A percentile compares a stretch with the other conserved stretches of the same genome.
These are phyloP conservation scores for Ustilago sp. DNA, from an alignment of 1,284 basidiomycete genomes.

Conservation along the genomic window DNA sequence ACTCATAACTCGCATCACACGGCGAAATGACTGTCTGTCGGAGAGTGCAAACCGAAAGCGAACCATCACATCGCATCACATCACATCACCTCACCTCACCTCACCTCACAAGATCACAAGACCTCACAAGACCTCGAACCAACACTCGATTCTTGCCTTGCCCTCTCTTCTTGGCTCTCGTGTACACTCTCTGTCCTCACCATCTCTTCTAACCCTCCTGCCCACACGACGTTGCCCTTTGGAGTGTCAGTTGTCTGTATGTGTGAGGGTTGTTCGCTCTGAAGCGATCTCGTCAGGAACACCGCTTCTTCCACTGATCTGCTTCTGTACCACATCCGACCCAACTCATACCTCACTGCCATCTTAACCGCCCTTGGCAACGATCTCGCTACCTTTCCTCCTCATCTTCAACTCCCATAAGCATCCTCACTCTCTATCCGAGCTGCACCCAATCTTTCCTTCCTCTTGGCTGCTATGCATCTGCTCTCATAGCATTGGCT, in stretches of 20 bases:
- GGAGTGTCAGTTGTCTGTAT: background rate
- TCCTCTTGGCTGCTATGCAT: slow-evolving; percentile 34
- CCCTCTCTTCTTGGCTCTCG: background rate
- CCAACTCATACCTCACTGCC: slow-evolving; percentile 1
- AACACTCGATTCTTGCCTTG: background rate
- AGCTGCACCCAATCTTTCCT: background rate
- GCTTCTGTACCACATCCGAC: background rate
- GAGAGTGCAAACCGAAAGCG: slow-evolving; percentile 8
- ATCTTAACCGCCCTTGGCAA: slow-evolving; percentile 1
- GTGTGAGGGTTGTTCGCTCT: slow-evolving; percentile 1
- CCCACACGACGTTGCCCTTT: background rate
- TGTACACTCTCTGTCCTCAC: background rate
- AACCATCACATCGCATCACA: background rate
- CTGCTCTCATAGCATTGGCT: slow-evolving; percentile 32
- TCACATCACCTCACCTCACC: background rate
- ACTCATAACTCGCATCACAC: slow-evolving; percentile 4
- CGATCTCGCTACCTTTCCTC: background rate
- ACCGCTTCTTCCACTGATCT: slow-evolving; percentile 2
- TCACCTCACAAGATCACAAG: background rate
- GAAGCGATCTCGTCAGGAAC: slow-evolving; percentile 13
- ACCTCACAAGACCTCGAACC: background rate
- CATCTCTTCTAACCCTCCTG: background rate
- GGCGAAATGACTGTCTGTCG: slow-evolving; percentile 10
- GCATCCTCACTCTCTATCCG: slow-evolving; percentile 3
- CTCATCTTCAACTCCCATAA: background rate